These are phyloP conservation scores for Boletus calvinii DNA, from an alignment of 1,284 basidiomycete species.

Conservation along the genomic window DNA sequence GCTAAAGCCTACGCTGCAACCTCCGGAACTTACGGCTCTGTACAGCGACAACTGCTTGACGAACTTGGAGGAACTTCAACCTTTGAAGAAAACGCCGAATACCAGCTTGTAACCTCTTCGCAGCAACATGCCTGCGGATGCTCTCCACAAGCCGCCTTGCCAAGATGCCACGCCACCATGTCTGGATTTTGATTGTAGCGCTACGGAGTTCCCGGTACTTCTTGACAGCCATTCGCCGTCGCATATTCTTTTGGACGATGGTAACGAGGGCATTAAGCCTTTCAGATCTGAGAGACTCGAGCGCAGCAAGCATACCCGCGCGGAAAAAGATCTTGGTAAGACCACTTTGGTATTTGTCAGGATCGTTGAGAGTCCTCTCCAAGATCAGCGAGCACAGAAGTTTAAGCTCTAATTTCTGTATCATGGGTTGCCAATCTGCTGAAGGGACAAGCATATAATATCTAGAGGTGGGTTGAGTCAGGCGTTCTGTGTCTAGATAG, in stretches of 20 bases:
- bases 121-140: conserved; percentile 75
- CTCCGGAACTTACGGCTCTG: conserved; percentile 77
- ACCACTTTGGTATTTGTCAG: conserved; percentile 96
- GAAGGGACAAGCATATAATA: conserved; percentile 97
- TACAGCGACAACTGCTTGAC: conserved; percentile 66
- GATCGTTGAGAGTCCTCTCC: conserved; percentile 83
- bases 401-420: conserved; percentile 76
- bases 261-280: conserved; percentile 90
- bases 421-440: conserved; percentile 81
- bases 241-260: conserved; percentile 96
- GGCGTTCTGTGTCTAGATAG: background rate
- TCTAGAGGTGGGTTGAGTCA: conserved; percentile 42
- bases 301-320: conserved; percentile 96
- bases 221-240: conserved; percentile 81
- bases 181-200: conserved; percentile 85
- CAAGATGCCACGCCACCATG: conserved; percentile 88
- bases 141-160: conserved; percentile 73
- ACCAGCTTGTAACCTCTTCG: conserved; percentile 74
- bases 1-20: conserved; percentile 1
- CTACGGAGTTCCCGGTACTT: conserved; percentile 73
- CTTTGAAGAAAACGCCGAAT: conserved; percentile 76
- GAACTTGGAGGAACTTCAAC: conserved; percentile 64
- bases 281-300: conserved; percentile 88
- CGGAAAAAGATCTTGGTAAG: conserved; percentile 99
- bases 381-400: conserved; percentile 86